Percentiles rank a stretch among this genome's conserved stretches.
These are phyloP conservation scores for Hirsutella minnesotensis DNA, from an alignment of 2,329 filamentous ascomycete genomes.

Conservation along the genomic window DNA sequence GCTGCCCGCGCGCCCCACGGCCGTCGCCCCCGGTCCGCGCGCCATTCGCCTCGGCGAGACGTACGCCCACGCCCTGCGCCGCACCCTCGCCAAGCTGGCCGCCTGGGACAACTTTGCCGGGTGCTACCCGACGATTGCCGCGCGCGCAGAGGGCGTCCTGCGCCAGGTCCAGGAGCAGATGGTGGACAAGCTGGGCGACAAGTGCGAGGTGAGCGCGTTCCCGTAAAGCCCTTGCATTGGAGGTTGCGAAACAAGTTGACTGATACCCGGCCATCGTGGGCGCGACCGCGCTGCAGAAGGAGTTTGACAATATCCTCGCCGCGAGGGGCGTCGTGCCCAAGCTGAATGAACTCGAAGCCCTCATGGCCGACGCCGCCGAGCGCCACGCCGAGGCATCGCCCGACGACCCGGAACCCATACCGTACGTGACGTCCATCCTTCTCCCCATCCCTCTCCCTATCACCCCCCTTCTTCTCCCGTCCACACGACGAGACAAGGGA, in stretches of 20 bases:
- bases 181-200: constrained; percentile 39
- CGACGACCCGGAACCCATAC: constrained; percentile 23
- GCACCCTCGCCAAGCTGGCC: constrained; percentile 42
- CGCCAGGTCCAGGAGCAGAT: constrained; percentile 45
- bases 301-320: constrained; percentile 44
- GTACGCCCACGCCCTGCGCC: constrained; percentile 37
- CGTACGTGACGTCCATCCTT: constrained; percentile 28
- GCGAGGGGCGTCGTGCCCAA: constrained; percentile 40
- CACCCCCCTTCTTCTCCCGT: background rate
- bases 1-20: constrained; percentile 24
- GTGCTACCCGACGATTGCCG: constrained; percentile 50
- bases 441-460: no score
- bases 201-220: constrained; percentile 31
- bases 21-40: constrained; percentile 41
- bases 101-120: constrained; percentile 44
- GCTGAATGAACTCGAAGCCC: constrained; percentile 46
- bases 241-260: background rate
- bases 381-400: constrained; percentile 11
- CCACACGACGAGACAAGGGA: no score
- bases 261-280: background rate
- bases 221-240: no score
- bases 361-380: constrained; percentile 37
- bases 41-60: constrained; percentile 42
- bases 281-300: constrained; percentile 23
- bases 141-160: constrained; percentile 36